Base-by-base conservation (phyloP, 2,329 filamentous ascomycete genomes). In the Ophiostoma fasciatum region DNA sequence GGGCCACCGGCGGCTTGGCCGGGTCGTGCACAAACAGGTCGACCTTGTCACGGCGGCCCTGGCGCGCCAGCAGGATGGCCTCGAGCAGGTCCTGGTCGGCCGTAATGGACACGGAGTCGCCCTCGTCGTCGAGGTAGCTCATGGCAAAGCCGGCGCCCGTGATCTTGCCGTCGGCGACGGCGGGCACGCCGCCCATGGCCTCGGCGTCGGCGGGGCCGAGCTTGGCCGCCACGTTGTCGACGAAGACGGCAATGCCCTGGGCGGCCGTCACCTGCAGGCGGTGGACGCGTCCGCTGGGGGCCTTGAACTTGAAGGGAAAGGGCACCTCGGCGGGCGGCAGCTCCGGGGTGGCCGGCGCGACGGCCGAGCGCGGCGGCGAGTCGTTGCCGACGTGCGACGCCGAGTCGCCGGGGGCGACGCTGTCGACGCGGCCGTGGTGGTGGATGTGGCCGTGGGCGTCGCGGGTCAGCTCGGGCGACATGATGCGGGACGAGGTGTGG, bases 251-350 rank as follows among this genome's bases (percentile, higher is more conserved):
- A 43, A 98, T 74, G 28, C 90, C 90, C 37, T 83, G 74, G 17
- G 80, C 74, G 10, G 85, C 79, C 36, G 76, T 66, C 20, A 94
- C 78, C 51, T 96, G 90, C 34, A 98, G 63, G 37, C 90, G 77
- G 58, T 98, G 90, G 14, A 96, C 87, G 35, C 90, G 82, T 31
- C 88, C 90, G 48, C 83, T 87, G 2, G 90, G 90, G 2, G 90
- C 85, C 65, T 96, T 96, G 71, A 98, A 98, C 59, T 98, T 98
- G 75, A 98, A 98, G 3, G 88, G 75, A 60, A 96, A 98, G 0
- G 88, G 83, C 10, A 73, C 58, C 46, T 92, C 82, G 49, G 82
- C 71, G 2, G 71, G 63, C 4, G 64, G 60, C 14, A 77, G 67
- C 31, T 78, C 66, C 3, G 55, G 55, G 3, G 52, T 49, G 30